Conservation (phyloP, 768 basidiomycete genomes). For the Ramaria rubella region DNA sequence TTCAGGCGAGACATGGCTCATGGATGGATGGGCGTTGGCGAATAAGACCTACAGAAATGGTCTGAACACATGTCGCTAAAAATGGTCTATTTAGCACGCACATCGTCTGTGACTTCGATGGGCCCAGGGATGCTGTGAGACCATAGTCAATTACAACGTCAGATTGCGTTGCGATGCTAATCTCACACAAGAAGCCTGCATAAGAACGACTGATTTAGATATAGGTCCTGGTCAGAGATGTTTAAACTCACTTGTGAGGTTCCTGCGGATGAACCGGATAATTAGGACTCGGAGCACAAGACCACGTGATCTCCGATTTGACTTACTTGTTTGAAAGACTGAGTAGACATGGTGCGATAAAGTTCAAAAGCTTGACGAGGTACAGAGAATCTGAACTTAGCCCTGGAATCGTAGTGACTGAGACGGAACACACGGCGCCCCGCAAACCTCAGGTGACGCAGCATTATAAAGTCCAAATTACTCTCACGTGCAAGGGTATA, state of each 20-base stretch:
- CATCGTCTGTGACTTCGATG: conserved; percentile 58
- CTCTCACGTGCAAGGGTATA: neutral
- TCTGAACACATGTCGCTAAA: neutral
- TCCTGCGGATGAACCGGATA: conserved; percentile 24
- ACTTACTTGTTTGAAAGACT: conserved; percentile 5
- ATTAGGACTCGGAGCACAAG: neutral
- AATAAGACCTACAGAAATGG: conserved; percentile 60
- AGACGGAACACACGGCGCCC: neutral
- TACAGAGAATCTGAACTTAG: neutral
- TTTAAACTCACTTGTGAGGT: conserved; percentile 41
- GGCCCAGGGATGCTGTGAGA: conserved; percentile 52
- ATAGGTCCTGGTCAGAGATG: conserved; percentile 20
- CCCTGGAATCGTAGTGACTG: neutral
- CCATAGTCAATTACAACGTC: conserved; percentile 12
- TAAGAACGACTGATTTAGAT: conserved; percentile 12
- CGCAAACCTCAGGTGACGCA: conserved; percentile 5
- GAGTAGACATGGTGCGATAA: conserved; percentile 7
- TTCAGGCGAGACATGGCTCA: conserved; percentile 84
- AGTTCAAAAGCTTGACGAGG: neutral
- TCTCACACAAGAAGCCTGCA: conserved; percentile 47
- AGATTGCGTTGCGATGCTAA: neutral
- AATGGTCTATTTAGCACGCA: conserved; percentile 14
- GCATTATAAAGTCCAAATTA: neutral
- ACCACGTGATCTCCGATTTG: neutral
- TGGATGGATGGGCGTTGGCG: conserved; percentile 88